phyloP scores from a whole-genome alignment of 768 basidiomycete genomes.

The Suillus subluteus region DNA sequence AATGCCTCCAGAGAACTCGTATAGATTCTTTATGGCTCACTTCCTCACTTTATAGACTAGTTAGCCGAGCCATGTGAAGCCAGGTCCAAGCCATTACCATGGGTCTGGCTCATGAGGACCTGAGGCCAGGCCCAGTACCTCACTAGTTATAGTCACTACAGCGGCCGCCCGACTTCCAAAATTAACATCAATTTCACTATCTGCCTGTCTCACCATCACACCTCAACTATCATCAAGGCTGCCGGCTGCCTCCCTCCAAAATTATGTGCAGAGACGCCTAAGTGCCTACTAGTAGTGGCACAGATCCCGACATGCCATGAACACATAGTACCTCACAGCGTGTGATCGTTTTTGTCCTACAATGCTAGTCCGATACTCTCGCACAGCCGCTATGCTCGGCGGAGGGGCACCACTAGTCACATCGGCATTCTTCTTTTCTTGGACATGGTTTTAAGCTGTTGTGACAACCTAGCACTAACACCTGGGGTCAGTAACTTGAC shows the following conservation, averaged over 20 bases:
- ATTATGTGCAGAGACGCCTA: not conserved
- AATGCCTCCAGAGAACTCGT: not conserved
- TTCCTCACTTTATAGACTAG: not conserved
- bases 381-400: not conserved
- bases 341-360: not conserved
- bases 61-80: not conserved
- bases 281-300: not conserved
- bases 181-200: not conserved
- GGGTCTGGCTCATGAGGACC: not conserved
- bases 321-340: not conserved
- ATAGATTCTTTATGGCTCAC: not conserved
- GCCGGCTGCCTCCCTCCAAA: not conserved
- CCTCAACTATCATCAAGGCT: not conserved
- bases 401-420: not conserved
- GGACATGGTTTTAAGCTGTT: not conserved
- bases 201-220: not conserved
- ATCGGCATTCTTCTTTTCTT: not conserved
- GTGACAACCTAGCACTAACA: not conserved
- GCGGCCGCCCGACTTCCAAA: not conserved
- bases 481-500: not conserved
- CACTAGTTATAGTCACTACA: not conserved
- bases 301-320: not conserved
- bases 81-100: not conserved
- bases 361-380: not conserved
- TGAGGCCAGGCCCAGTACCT: not conserved